Conservation (phyloP, 352 stramenopile species). For the Phytophthora hybrid region DNA sequence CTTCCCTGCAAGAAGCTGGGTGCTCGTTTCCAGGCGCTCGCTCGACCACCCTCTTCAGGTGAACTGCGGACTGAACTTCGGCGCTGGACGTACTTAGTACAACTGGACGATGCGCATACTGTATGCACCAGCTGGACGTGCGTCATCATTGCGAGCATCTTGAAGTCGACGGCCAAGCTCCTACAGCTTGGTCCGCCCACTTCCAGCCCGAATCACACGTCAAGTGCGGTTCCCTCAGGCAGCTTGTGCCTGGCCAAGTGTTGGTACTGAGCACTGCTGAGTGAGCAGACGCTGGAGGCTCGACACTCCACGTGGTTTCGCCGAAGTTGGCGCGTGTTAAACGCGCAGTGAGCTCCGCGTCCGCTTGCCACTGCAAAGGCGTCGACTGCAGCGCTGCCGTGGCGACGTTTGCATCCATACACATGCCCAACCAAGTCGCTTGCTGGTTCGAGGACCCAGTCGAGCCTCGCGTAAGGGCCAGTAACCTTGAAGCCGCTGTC, state of each 20-base stretch:
- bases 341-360: slow-evolving; percentile 13
- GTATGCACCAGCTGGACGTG: slow-evolving; percentile 11
- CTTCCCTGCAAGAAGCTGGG: not conserved
- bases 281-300: slow-evolving; percentile 22
- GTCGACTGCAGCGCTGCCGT: not conserved
- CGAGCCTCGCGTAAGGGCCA: too few species aligned
- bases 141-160: not conserved
- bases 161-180: slow-evolving; percentile 1
- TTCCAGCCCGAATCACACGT: not conserved
- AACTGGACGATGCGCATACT: slow-evolving; percentile 14
- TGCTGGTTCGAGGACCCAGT: too few species aligned
- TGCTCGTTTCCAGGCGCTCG: slow-evolving; percentile 7
- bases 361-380: slow-evolving; percentile 29
- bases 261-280: slow-evolving; percentile 14
- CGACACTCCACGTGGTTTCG: slow-evolving; percentile 14
- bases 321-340: slow-evolving; percentile 26
- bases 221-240: slow-evolving; percentile 5
- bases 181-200: slow-evolving; percentile 26
- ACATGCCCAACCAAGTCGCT: not conserved
- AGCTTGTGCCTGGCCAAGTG: not conserved
- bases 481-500: too few species aligned
- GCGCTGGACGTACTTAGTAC: not conserved
- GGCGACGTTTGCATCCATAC: not conserved
- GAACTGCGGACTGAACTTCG: slow-evolving; percentile 4
- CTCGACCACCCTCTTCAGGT: not conserved